Base-by-base conservation (phyloP, 1,284 basidiomycete species). In the Irpex sp. region DNA sequence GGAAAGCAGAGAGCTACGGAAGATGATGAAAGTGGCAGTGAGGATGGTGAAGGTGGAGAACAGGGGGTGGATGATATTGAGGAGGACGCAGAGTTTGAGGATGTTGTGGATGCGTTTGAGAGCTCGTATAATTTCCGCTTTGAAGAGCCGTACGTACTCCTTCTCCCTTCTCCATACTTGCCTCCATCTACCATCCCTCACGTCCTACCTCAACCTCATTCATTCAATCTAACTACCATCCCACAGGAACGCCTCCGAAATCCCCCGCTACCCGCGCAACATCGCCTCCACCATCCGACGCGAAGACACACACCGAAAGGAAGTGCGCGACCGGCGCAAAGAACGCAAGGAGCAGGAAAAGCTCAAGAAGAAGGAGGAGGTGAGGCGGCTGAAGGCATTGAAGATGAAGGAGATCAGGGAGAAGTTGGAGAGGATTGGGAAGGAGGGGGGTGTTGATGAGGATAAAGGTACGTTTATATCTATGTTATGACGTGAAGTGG, bases 41-140 rank as follows among this genome's bases (percentile, higher is more conserved):
- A 70, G 7, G 79, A 81, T 46, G 61, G 63, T 19, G 68, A 62
- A 7, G 71, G n/a, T n/a, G n/a, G n/a, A n/a, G n/a, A n/a, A n/a
- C n/a, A 3, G 76, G 78, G 9, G 77, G 76, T n/a, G 73, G 75
- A 9, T 67, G 76, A 1, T 76, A 79, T 31, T 78, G 76, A 6
- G 73, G 81, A 83, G 33, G 81, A 82, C 1, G 77, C 83, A 13
- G 82, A 88, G n/a, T 91, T 91, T 65, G 90, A 92, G 51, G 88
- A 91, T 13, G 77, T 84, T 57, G 87, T 83, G 0, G 90, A 93
- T 31, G 82, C 81, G 33, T 93, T 91, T 66, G 91, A 93, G 74
- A 84, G 83, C 15, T 89, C 90, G n/a, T 97, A 96, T 77, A 97
- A 97, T 73, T 95, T 95, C 80, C 87, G 95, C 59, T 97, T 93